Evolutionary conservation across 2,329 filamentous ascomycete species (phyloP).

Genomic region (Fusarium aywerte): DNA sequence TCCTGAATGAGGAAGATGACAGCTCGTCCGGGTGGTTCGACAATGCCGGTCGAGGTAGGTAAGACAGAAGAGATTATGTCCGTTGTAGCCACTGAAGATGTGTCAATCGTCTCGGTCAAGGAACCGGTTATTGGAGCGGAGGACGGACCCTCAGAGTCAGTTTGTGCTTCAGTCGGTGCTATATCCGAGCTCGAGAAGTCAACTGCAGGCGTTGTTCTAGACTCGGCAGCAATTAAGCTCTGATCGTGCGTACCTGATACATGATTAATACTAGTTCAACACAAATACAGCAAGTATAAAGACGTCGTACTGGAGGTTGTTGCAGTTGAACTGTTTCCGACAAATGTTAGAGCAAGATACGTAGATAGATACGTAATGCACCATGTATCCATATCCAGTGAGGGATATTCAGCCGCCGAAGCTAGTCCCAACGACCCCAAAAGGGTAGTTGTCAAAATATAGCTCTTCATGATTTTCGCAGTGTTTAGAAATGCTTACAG

Average conservation of each 20-base stretch:
- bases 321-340: not conserved
- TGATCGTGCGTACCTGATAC: no score
- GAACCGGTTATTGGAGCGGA: not conserved
- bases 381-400: not conserved
- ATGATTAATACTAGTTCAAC: no score
- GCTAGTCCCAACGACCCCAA: not conserved
- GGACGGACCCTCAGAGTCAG: not conserved
- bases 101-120: not conserved
- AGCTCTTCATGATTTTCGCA: not conserved
- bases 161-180: no score
- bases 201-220: no score
- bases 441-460: not conserved
- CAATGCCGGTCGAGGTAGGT: not conserved
- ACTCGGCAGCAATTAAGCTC: no score
- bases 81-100: not conserved
- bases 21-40: not conserved
- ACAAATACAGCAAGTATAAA: no score
- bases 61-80: not conserved
- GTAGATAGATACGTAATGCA: conserved; percentile 6
- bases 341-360: not conserved
- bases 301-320: not conserved
- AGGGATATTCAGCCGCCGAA: not conserved
- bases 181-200: no score
- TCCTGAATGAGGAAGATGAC: not conserved
- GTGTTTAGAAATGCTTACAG: no score